A percentile compares a stretch with the other conserved stretches of the same genome.
Evolutionary conservation across 2,329 filamentous ascomycete species (phyloP).

Genomic region (Fusarium sp.): DNA sequence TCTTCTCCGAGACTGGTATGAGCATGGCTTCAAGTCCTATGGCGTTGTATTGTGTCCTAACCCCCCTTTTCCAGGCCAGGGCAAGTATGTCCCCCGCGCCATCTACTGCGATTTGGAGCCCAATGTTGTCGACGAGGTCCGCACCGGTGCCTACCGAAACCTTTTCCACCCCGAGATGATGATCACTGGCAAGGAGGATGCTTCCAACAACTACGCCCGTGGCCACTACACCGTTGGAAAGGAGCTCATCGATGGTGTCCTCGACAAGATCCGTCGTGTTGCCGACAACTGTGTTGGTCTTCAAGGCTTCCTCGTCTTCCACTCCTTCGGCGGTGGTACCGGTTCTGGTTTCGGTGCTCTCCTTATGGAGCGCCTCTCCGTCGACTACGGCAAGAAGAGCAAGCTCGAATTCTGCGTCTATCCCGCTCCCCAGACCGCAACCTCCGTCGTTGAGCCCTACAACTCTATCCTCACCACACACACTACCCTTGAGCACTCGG

Average conservation of each 20-base stretch:
- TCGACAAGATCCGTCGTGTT: slow-evolving; percentile 97
- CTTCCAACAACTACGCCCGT: slow-evolving; percentile 99
- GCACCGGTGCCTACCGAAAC: slow-evolving; percentile 93
- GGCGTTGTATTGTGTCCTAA: slow-evolving; percentile 20
- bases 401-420: slow-evolving; percentile 99
- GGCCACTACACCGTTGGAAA: slow-evolving; percentile 99
- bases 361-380: slow-evolving; percentile 97
- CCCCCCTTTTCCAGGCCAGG: slow-evolving; percentile 72
- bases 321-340: slow-evolving; percentile 99
- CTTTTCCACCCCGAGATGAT: slow-evolving; percentile 99
- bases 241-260: slow-evolving; percentile 97
- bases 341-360: slow-evolving; percentile 98
- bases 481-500: slow-evolving; percentile 98
- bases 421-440: slow-evolving; percentile 95
- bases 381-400: slow-evolving; percentile 99
- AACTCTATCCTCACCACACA: slow-evolving; percentile 99
- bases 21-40: slow-evolving; percentile 3
- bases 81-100: slow-evolving; percentile 98
- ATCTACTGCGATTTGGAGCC: slow-evolving; percentile 99
- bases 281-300: slow-evolving; percentile 98
- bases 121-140: slow-evolving; percentile 99
- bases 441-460: slow-evolving; percentile 98
- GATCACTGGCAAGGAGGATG: slow-evolving; percentile 99
- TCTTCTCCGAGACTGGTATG: slow-evolving; percentile 99
- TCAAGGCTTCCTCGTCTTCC: slow-evolving; percentile 99